Evolutionary conservation across 2,329 filamentous ascomycete species (phyloP).

Genomic region (Xylaria hypoxylon): DNA sequence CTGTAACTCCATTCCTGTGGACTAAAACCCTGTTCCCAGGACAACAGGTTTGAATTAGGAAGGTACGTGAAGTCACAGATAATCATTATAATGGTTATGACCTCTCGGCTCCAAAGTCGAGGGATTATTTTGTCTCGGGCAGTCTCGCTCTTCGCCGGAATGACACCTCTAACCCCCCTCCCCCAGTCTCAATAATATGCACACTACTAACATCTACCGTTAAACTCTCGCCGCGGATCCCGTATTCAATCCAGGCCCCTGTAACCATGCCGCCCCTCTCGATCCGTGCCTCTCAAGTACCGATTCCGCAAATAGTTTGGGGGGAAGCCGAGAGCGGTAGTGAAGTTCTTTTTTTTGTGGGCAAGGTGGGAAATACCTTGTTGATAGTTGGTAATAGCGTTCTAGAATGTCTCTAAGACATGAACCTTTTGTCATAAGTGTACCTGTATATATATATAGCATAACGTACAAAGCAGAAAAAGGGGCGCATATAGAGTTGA

Average conservation of each 20-base stretch:
- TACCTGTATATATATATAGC: not conserved
- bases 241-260: not conserved
- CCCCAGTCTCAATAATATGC: not conserved
- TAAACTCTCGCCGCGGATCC: not conserved
- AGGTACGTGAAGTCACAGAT: not conserved
- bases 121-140: not conserved
- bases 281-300: not conserved
- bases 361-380: not conserved
- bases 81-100: not conserved
- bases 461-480: not conserved
- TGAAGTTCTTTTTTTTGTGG: slow-evolving; percentile 19
- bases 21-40: too few relatives aligned
- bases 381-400: not conserved
- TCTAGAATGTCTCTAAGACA: not conserved
- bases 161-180: not conserved
- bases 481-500: not conserved
- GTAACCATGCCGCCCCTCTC: not conserved
- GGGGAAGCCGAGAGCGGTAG: slow-evolving; percentile 22
- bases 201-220: slow-evolving; percentile 1
- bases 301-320: slow-evolving; percentile 5
- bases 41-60: not conserved
- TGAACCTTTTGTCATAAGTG: not conserved
- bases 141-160: too few relatives aligned
- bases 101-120: not conserved
- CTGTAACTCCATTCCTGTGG: not conserved